Percentiles rank a stretch among this genome's conserved stretches.
Evolutionary conservation across 768 basidiomycete genomes (phyloP).

Genomic region (Lentinula raphanica): DNA sequence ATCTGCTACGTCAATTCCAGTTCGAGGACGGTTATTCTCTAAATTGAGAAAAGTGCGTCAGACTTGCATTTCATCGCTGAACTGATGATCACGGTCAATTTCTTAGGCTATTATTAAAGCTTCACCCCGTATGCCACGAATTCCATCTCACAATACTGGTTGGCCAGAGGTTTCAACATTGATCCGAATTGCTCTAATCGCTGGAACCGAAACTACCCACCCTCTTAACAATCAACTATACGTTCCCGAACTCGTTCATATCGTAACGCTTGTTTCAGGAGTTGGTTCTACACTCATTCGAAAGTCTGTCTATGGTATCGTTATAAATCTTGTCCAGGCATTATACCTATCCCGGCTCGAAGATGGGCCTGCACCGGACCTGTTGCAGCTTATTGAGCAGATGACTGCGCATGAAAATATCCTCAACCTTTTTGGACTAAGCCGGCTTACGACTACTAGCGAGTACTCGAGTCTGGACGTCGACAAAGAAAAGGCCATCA

Average conservation of each 20-base stretch:
- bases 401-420: constrained; percentile 50
- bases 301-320: constrained; percentile 74
- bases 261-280: constrained; percentile 72
- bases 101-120: constrained; percentile 68
- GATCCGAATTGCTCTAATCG: constrained; percentile 66
- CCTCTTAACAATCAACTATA: constrained; percentile 65
- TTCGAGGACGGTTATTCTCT: constrained; percentile 73
- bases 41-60: constrained; percentile 63
- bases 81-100: background rate
- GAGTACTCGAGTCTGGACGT: constrained; percentile 59
- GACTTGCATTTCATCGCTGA: background rate
- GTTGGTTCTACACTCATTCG: constrained; percentile 71
- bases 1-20: constrained; percentile 62
- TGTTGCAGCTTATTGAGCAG: constrained; percentile 60
- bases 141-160: constrained; percentile 63
- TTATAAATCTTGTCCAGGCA: constrained; percentile 79
- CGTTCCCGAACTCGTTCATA: constrained; percentile 77
- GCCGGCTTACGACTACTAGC: constrained; percentile 54
- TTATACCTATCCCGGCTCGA: constrained; percentile 58
- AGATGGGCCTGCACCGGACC: constrained; percentile 53
- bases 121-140: constrained; percentile 54
- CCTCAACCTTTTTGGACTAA: constrained; percentile 70
- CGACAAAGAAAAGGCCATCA: constrained; percentile 45
- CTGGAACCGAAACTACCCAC: constrained; percentile 56
- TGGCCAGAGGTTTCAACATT: constrained; percentile 83